Percentiles rank a stretch among this genome's conserved stretches.
These are phyloP conservation scores for Spencermartinsiella europaea DNA, from an alignment of 805 yeast genomes.

Conservation along the genomic window DNA sequence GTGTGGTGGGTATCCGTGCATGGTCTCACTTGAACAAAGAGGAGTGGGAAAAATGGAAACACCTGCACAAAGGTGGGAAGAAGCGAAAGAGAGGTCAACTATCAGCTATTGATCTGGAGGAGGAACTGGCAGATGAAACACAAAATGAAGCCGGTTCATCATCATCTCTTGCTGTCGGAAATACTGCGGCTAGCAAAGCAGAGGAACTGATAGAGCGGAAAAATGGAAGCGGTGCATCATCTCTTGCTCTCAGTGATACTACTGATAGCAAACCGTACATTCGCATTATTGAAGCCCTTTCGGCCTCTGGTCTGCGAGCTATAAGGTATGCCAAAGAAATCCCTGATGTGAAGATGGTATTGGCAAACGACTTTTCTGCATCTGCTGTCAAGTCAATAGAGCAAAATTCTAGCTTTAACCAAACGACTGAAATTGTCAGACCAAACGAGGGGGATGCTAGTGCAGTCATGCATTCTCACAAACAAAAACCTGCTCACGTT, in stretches of 20 bases:
- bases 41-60: slow-evolving; percentile 30
- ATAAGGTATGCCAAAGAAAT: slow-evolving; percentile 90
- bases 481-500: slow-evolving; percentile 49
- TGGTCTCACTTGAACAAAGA: slow-evolving; percentile 64
- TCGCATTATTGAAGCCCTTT: slow-evolving; percentile 78
- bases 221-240: slow-evolving; percentile 14
- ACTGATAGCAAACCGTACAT: slow-evolving; percentile 41
- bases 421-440: slow-evolving; percentile 49
- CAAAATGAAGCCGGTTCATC: neutral
- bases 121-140: slow-evolving; percentile 6
- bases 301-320: slow-evolving; percentile 94
- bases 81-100: slow-evolving; percentile 16
- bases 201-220: slow-evolving; percentile 11
- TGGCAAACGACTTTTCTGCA: slow-evolving; percentile 85
- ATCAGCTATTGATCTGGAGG: slow-evolving; percentile 3
- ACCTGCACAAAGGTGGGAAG: slow-evolving; percentile 20
- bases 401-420: slow-evolving; percentile 64
- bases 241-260: neutral
- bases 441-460: slow-evolving; percentile 91
- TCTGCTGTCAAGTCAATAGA: slow-evolving; percentile 81
- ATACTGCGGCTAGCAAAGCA: neutral
- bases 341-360: slow-evolving; percentile 62
- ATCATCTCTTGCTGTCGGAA: neutral
- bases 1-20: slow-evolving; percentile 78
- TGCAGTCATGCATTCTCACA: slow-evolving; percentile 55